Evolutionary conservation across 805 yeast genomes (phyloP).

Genomic region (Komagataella phaffii): DNA sequence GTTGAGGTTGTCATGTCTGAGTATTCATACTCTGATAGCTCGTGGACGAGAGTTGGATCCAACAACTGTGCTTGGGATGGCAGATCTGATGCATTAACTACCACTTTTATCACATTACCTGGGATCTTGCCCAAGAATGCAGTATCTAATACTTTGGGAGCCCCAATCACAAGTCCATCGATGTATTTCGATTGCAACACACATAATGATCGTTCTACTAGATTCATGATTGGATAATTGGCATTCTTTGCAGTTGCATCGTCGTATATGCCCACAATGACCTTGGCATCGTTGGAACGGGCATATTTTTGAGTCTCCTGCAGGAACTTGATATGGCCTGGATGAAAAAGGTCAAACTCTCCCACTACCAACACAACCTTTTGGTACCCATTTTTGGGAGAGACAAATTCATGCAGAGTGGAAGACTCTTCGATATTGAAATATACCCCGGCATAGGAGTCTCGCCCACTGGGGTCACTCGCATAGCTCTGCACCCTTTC

Average conservation of each 20-base stretch:
- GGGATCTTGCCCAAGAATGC: slow-evolving; percentile 24
- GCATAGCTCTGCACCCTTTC: slow-evolving; percentile 42
- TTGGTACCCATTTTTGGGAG: slow-evolving; percentile 15
- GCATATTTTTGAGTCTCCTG: slow-evolving; percentile 29
- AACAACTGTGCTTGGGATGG: slow-evolving; percentile 18
- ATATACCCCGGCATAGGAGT: slow-evolving; percentile 45
- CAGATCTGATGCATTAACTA: slow-evolving; percentile 48
- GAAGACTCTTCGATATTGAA: slow-evolving; percentile 17
- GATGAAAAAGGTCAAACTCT: slow-evolving; percentile 83
- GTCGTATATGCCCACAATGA: slow-evolving; percentile 57
- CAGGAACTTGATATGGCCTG: slow-evolving; percentile 79
- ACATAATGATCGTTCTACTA: slow-evolving; percentile 75
- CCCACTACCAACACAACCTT: slow-evolving; percentile 54
- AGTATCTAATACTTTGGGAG: slow-evolving; percentile 38
- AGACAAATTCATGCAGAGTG: slow-evolving; percentile 18
- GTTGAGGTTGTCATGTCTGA: slow-evolving; percentile 53
- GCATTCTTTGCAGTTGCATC: slow-evolving; percentile 37
- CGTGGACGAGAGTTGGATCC: slow-evolving; percentile 19
- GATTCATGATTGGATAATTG: slow-evolving; percentile 75
- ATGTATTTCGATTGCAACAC: slow-evolving; percentile 80
- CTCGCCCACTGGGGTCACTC: slow-evolving; percentile 45
- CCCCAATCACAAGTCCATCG: slow-evolving; percentile 64
- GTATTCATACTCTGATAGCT: slow-evolving; percentile 41
- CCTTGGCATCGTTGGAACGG: slow-evolving; percentile 22
- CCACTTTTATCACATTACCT: slow-evolving; percentile 21